A percentile compares a stretch with the other conserved stretches of the same genome.
These are phyloP conservation scores for Naganishia liquefaciens DNA, from an alignment of 1,284 basidiomycete species.

Conservation along the genomic window DNA sequence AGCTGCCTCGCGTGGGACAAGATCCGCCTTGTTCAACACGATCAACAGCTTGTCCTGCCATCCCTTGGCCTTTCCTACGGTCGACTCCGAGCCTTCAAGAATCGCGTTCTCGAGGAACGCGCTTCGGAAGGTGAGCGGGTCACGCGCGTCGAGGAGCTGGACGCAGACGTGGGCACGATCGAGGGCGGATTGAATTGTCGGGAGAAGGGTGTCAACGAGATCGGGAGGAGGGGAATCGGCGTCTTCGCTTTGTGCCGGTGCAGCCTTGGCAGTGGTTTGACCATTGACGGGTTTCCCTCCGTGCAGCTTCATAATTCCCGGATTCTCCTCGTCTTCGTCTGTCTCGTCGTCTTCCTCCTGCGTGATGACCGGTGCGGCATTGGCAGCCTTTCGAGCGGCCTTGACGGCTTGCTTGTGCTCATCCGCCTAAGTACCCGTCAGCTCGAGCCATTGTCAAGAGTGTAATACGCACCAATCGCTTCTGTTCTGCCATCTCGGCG, in stretches of 20 bases:
- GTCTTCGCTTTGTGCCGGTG: constrained; percentile 14
- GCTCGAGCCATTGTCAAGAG: constrained; percentile 22
- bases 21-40: constrained; percentile 84
- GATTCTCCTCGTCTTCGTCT: constrained; percentile 31
- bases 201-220: constrained; percentile 68
- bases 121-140: constrained; percentile 72
- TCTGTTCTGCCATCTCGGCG: constrained; percentile 80
- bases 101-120: constrained; percentile 65
- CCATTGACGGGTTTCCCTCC: constrained; percentile 48
- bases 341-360: constrained; percentile 42
- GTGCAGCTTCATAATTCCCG: constrained; percentile 48
- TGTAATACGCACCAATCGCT: constrained; percentile 48
- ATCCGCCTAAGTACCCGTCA: constrained; percentile 22
- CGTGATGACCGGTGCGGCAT: constrained; percentile 47
- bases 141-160: constrained; percentile 81
- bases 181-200: constrained; percentile 69
- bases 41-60: constrained; percentile 60
- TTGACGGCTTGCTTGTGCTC: constrained; percentile 29
- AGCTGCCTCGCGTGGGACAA: constrained; percentile 78
- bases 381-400: constrained; percentile 55
- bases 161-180: constrained; percentile 81
- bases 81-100: constrained; percentile 32
- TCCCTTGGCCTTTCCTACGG: constrained; percentile 51
- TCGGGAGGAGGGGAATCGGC: constrained; percentile 46
- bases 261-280: constrained; percentile 36